These are phyloP conservation scores for Graphilbum sp. DNA, from an alignment of 2,329 filamentous ascomycete species.

Conservation along the genomic window DNA sequence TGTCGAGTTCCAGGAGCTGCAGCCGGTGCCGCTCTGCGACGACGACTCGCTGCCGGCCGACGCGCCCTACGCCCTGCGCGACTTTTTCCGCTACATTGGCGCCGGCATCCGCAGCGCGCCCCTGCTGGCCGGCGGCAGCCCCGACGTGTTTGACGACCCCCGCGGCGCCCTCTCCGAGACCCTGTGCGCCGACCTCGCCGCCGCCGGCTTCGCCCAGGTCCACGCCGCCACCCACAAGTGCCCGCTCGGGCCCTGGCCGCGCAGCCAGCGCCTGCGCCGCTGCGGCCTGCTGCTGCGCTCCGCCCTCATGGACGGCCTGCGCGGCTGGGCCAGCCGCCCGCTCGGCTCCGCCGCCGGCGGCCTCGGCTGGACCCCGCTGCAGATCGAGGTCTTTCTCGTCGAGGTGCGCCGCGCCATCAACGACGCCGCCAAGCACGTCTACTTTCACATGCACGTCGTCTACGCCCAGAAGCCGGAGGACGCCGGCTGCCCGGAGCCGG, in stretches of 20 bases:
- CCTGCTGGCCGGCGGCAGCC: slow-evolving; percentile 3
- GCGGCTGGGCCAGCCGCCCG: slow-evolving; percentile 14
- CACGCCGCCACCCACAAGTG: slow-evolving; percentile 21
- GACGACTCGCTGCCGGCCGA: slow-evolving; percentile 23
- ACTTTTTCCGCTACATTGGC: slow-evolving; percentile 25
- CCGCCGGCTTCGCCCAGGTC: slow-evolving; percentile 26
- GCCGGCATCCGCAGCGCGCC: slow-evolving; percentile 14
- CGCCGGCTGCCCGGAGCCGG: too few species aligned
- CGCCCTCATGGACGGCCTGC: slow-evolving; percentile 19
- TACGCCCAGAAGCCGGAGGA: slow-evolving; percentile 16
- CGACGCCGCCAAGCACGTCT: slow-evolving; percentile 15
- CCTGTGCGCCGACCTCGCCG: slow-evolving; percentile 19
- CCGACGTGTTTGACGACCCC: background rate
- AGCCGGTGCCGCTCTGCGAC: slow-evolving; percentile 24
- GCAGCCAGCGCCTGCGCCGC: slow-evolving; percentile 22
- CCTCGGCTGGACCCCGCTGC: slow-evolving; percentile 17
- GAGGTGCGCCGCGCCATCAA: slow-evolving; percentile 18
- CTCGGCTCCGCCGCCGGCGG: slow-evolving; percentile 12
- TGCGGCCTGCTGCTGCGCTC: slow-evolving; percentile 30
- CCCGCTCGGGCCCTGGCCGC: slow-evolving; percentile 32
- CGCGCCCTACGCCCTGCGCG: slow-evolving; percentile 28
- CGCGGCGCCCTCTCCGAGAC: slow-evolving; percentile 1
- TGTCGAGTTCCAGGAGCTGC: slow-evolving; percentile 31
- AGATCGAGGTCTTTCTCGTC: slow-evolving; percentile 21
- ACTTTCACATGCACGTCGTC: slow-evolving; percentile 16